Evolutionary conservation across 2,329 filamentous ascomycete species (phyloP), one percentile per base, ranked within the genome.

Genomic region (Dothideomycetes sp.): DNA sequence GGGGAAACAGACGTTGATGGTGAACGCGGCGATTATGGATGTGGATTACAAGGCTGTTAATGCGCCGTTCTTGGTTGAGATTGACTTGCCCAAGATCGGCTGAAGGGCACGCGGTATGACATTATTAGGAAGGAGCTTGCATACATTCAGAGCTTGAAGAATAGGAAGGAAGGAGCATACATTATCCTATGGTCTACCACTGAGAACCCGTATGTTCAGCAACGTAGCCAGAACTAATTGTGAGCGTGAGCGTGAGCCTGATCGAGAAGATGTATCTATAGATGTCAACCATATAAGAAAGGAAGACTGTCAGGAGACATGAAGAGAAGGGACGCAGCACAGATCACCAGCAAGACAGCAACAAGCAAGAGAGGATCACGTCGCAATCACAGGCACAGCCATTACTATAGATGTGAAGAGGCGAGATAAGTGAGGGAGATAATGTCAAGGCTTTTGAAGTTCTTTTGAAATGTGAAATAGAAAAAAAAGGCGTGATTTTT

Each of bases 1-100:
- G 37, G 72, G 72, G 0, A 54, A 64, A 41, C 69, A 76, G 54
- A 76, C 73, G 3, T 44, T 76, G 27, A 70, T 77, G 57, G 63
- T 77, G 9, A 78, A 78, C 58, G 73, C 73, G 2, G 70, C 71
- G 49, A 69, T 78, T 35, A 70, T 76, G 61, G 65, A 65, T 25
- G 52, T 70, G 10, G 46, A 47, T 10, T 74, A 76, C 54, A 51
- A 55, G 23, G 64, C 72, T 5, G 47, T 55, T 20, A 70, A 78
- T 55, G 68, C 64, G 25, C 70, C 73, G 1, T 77, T 72, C 70
- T 44, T 76, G 29, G 63, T 78, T 20, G 72, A 76, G 57, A 31
- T 77, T 38, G 69, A 76, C 53, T 42, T 60, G 30, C 53, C 51
- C n/a, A 41, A 11, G n/a, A n/a, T n/a, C n/a, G n/a, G n/a, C 12